These are phyloP conservation scores for Zygoascus meyerae DNA, from an alignment of 1,139 yeast genomes.

Conservation along the genomic window DNA sequence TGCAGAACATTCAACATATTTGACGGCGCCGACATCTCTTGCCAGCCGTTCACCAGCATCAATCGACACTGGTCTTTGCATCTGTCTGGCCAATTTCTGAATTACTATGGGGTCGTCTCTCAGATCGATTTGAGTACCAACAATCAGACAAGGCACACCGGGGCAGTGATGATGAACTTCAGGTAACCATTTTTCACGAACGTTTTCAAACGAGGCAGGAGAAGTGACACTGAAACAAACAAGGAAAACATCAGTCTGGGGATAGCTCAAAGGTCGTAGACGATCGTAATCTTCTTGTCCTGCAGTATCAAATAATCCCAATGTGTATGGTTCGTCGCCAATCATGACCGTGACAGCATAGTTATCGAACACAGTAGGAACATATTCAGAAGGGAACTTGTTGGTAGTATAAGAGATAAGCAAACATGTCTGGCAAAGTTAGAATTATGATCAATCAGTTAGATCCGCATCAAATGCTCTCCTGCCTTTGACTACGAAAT, in stretches of 20 bases:
- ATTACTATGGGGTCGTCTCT: slow-evolving; percentile 89
- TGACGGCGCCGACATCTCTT: slow-evolving; percentile 87
- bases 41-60: slow-evolving; percentile 93
- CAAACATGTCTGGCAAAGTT: slow-evolving; percentile 55
- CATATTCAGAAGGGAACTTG: slow-evolving; percentile 91
- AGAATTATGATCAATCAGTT: too few species aligned
- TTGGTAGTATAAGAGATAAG: slow-evolving; percentile 88
- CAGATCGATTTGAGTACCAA: slow-evolving; percentile 92
- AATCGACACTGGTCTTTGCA: slow-evolving; percentile 75
- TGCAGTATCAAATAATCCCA: slow-evolving; percentile 95
- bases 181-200: slow-evolving; percentile 97
- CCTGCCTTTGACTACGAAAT: too few species aligned
- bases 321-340: slow-evolving; percentile 95
- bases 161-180: slow-evolving; percentile 98
- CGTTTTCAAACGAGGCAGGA: slow-evolving; percentile 97
- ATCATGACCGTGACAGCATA: slow-evolving; percentile 98
- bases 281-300: slow-evolving; percentile 99
- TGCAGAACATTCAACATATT: slow-evolving; percentile 97
- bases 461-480: too few species aligned
- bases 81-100: slow-evolving; percentile 85
- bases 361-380: slow-evolving; percentile 93
- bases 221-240: slow-evolving; percentile 94
- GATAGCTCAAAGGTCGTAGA: slow-evolving; percentile 91
- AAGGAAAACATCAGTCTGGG: slow-evolving; percentile 92
- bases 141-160: slow-evolving; percentile 92